Percentiles rank a stretch among this genome's conserved stretches.
Evolutionary conservation across 768 basidiomycete genomes (phyloP).

Genomic region (Tulasnella sp.): DNA sequence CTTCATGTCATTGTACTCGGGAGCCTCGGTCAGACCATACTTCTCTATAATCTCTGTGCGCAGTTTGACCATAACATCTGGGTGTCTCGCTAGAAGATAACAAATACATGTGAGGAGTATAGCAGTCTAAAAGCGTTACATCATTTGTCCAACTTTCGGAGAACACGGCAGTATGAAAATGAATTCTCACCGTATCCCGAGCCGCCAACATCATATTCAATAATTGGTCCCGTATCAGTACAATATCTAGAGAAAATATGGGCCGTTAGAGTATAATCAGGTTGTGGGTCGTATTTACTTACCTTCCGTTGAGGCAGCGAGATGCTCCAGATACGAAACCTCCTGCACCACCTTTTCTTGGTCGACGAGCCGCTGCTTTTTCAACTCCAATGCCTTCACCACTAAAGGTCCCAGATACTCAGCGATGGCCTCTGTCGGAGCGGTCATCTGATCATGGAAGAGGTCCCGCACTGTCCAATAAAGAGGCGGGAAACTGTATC

Average conservation of each 20-base stretch:
- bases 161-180: no score
- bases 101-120: conserved; percentile 6
- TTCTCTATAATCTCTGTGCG: conserved; percentile 22
- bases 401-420: conserved; percentile 10
- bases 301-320: conserved; percentile 6
- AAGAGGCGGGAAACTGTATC: background rate
- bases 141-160: no score
- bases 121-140: conserved; percentile 10
- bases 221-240: conserved; percentile 11
- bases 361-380: background rate
- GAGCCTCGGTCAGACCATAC: background rate
- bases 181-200: conserved; percentile 14
- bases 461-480: conserved; percentile 11
- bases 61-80: conserved; percentile 15
- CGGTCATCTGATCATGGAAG: background rate
- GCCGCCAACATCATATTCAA: conserved; percentile 18
- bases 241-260: background rate
- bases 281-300: background rate
- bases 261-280: background rate
- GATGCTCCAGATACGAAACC: conserved; percentile 15
- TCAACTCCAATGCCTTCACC: conserved; percentile 1
- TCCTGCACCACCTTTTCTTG: background rate
- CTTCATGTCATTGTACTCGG: conserved; percentile 6
- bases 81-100: conserved; percentile 16
- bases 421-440: background rate